phyloP scores from a whole-genome alignment of 2,329 filamentous ascomycete species.

The Botrytis hyacinthi region DNA sequence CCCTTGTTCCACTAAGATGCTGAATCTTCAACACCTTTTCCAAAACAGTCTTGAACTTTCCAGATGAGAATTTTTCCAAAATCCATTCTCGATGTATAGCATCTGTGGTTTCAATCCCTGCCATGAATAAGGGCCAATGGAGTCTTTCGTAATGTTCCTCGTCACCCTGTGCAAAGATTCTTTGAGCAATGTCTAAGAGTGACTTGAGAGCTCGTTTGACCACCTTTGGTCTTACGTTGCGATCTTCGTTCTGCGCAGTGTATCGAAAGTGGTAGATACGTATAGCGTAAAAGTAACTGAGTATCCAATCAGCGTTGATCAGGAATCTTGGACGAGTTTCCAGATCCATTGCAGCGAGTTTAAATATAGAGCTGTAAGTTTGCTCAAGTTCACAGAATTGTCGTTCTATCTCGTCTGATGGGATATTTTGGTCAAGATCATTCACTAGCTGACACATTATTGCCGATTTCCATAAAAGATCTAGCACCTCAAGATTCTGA shows the following conservation, averaged over 20 bases:
- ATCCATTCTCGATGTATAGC: conserved; percentile 21
- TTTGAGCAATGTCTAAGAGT: conserved; percentile 8
- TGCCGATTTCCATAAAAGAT: conserved; percentile 9
- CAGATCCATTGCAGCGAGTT: background rate
- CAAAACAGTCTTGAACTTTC: conserved; percentile 10
- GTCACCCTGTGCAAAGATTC: conserved; percentile 7
- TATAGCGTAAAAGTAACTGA: conserved; percentile 14
- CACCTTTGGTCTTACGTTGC: background rate
- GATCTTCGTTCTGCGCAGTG: background rate
- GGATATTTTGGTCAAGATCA: background rate
- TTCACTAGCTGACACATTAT: conserved; percentile 7
- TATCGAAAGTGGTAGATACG: conserved; percentile 15
- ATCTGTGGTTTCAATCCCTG: conserved; percentile 23
- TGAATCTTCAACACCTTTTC: conserved; percentile 15
- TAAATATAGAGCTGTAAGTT: background rate
- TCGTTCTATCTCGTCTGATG: background rate
- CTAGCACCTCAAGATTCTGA: conserved; percentile 6
- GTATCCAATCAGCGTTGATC: conserved; percentile 6
- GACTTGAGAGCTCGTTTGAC: conserved; percentile 11
- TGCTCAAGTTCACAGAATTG: conserved; percentile 1
- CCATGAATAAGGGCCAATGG: conserved; percentile 24
- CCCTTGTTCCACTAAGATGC: background rate
- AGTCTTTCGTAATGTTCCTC: conserved; percentile 20
- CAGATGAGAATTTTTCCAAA: background rate
- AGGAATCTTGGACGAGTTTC: conserved; percentile 11